Evolutionary conservation across 1,139 yeast species (phyloP), one percentile per base, ranked within the genome.

Genomic region (Spencermartinsiella ligniputridi): DNA sequence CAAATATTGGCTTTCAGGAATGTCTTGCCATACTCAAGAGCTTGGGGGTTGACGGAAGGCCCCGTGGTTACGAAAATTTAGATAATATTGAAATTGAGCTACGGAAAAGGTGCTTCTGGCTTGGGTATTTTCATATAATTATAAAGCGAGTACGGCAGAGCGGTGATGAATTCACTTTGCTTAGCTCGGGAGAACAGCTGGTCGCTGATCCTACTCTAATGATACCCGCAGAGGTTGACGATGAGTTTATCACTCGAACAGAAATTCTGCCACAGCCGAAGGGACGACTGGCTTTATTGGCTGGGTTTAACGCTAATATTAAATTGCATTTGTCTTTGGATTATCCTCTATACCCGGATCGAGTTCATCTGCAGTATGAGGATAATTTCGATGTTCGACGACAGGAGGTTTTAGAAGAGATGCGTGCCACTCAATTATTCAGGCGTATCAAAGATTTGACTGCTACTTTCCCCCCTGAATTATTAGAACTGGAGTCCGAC

Each of bases 271-370:
- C 30, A 12, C 46, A 37, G 25, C 40, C 46, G n/a, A 30, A n/a
- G 8, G 44, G 40, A 1, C 24, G 35, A 17, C 40, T 38, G 8
- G 15, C 44, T 17, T 36, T 45, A 4, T 19, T 45, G 24, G 35
- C 25, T 12, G 48, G 48, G 3, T 45, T 45, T 18, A 35, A 33
- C 34, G 35, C 41, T 12, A 43, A 42, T 16, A 35, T 45, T 35
- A n/a, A 35, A 16, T 22, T 45, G 12, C 48, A 45, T 36, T 29
- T 34, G 3, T 21, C 48, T 20, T n/a, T 42, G 9, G 46, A 45
- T 19, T 32, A 29, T 22, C 40, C 43, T 17, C 13, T n/a, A 8
- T 27, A 9, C 8, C 13, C 30, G 3, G 29, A 15, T 3, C 27
- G 6, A 4, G 20, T 15, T 5, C 17, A 30, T n/a, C 13, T 35